These are phyloP conservation scores for Phytophthora chlamydospora DNA, from an alignment of 352 stramenopile species.

Conservation along the genomic window DNA sequence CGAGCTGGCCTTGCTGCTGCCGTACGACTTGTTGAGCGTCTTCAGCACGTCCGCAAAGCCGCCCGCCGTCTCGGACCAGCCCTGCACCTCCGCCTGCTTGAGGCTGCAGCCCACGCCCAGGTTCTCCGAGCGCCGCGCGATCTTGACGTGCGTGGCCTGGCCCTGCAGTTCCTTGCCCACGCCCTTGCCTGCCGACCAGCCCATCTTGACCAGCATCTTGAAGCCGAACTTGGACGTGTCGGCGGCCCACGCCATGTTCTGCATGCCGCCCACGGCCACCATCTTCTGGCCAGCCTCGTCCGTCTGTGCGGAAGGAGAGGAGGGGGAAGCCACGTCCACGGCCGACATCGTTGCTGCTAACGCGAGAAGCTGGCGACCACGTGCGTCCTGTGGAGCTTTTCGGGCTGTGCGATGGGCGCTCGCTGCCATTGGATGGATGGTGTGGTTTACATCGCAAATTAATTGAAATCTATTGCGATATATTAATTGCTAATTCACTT, in stretches of 20 bases:
- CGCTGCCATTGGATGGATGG: background rate
- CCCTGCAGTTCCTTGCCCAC: conserved; percentile 94
- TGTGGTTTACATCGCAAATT: too few relatives aligned
- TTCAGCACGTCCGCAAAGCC: conserved; percentile 88
- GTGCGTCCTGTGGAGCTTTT: conserved; percentile 19
- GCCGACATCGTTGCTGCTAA: conserved; percentile 27
- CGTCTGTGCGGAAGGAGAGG: conserved; percentile 21
- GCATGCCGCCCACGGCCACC: conserved; percentile 82
- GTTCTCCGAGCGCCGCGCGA: conserved; percentile 86
- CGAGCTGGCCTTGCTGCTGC: conserved; percentile 45
- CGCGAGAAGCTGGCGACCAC: background rate
- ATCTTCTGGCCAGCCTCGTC: conserved; percentile 59
- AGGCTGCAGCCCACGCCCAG: conserved; percentile 92
- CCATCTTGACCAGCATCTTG: conserved; percentile 97
- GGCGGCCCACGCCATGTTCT: conserved; percentile 89
- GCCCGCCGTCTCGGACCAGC: conserved; percentile 80
- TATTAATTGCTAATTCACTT: too few relatives aligned
- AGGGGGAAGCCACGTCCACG: conserved; percentile 34
- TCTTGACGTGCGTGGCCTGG: conserved; percentile 87
- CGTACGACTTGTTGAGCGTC: conserved; percentile 85
- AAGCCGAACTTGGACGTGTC: conserved; percentile 94
- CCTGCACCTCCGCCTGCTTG: conserved; percentile 88
- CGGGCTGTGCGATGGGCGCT: conserved; percentile 15
- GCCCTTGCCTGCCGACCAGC: conserved; percentile 93
- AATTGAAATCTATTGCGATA: too few relatives aligned